Evolutionary conservation across 2,329 filamentous ascomycete genomes (phyloP), one percentile per base, ranked within the genome.

Genomic region (Xylariaceae sp.): DNA sequence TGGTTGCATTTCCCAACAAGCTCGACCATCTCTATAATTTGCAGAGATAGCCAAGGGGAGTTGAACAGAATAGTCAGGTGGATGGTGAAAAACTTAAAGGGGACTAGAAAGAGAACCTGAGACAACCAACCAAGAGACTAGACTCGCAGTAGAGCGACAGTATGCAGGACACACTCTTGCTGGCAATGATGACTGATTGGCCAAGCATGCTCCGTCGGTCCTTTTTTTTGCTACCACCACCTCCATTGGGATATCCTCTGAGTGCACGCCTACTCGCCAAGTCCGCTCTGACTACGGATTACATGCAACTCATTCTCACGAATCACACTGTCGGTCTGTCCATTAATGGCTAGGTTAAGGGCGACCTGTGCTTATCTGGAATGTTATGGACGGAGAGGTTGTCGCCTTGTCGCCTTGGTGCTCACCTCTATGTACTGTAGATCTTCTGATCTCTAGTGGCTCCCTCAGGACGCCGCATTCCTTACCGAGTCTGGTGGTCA

Each of bases 61-160:
- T 36, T 17, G 50, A 43, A 36, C 40, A 16, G 50, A 38, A 47
- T 19, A 46, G 49, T 55, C 49, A 55, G 31, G 49, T 53, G 53
- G 45, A 36, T 39, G 53, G 39, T 31, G 17, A 40, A 36, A 45
- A 51, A n/a, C n/a, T n/a, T n/a, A n/a, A n/a, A n/a, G n/a, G 31
- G 45, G 45, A 17, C 42, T 39, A 38, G 16, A 17, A 4, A 39
- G 13, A 5, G 11, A 39, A 39, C 36, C 4, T 39, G 36, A 42
- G 50, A 45, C 17, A 46, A 18, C 48, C 48, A 46, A 50, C 42
- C 48, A 50, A 19, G 14, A 18, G 22, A 9, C 36, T 43, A 18
- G 42, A 50, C 14, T 22, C 28, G n/a, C 38, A 34, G 41, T 38
- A 40, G 34, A 39, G 13, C 18, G 17, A 36, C 33, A 36, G 42